phyloP scores from a whole-genome alignment of 1,139 yeast genomes.

The Debaryomyces fabryi region DNA sequence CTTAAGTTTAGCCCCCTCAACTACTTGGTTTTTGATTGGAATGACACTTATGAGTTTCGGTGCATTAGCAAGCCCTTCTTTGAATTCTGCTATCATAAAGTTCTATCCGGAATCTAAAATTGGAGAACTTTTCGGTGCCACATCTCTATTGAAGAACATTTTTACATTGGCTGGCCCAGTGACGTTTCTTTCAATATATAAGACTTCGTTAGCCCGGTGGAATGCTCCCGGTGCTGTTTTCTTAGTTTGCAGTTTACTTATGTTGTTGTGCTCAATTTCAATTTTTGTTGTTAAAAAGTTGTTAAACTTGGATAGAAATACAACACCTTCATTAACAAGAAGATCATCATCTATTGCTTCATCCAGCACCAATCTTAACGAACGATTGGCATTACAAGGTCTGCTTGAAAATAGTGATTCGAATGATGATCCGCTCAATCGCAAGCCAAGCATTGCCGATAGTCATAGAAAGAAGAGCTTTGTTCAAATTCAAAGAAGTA shows the following conservation, averaged over 20 bases:
- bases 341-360: background rate
- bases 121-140: slow-evolving; percentile 45
- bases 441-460: slow-evolving; percentile 7
- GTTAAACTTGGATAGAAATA: slow-evolving; percentile 3
- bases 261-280: background rate
- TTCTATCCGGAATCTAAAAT: slow-evolving; percentile 42
- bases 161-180: slow-evolving; percentile 25
- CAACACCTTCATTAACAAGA: slow-evolving; percentile 4
- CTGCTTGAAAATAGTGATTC: background rate
- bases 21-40: slow-evolving; percentile 23
- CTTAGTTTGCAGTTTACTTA: slow-evolving; percentile 2
- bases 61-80: slow-evolving; percentile 37
- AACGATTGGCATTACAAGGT: background rate
- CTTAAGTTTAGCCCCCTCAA: slow-evolving; percentile 21
- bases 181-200: slow-evolving; percentile 26
- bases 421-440: background rate
- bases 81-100: slow-evolving; percentile 39
- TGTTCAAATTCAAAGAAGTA: slow-evolving; percentile 6
- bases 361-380: background rate
- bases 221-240: slow-evolving; percentile 11
- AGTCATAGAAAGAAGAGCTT: slow-evolving; percentile 13
- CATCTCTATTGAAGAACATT: slow-evolving; percentile 34
- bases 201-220: slow-evolving; percentile 9
- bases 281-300: slow-evolving; percentile 8
- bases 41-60: slow-evolving; percentile 51